These are phyloP conservation scores for Blastobotrys aristatus DNA, from an alignment of 1,139 yeast species.

Conservation along the genomic window DNA sequence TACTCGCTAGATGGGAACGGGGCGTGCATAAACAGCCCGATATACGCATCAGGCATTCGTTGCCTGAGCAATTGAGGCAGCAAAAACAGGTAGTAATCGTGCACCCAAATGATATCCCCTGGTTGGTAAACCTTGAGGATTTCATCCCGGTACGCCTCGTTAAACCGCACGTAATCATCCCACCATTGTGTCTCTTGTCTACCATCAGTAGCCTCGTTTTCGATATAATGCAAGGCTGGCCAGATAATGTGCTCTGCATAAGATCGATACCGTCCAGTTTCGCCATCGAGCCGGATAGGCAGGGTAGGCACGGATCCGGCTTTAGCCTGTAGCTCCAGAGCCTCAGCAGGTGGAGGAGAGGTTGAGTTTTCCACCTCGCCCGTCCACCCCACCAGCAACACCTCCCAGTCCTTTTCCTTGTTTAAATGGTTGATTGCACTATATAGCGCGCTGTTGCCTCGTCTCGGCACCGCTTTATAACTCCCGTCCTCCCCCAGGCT, in stretches of 20 bases:
- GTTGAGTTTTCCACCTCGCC: slow-evolving; percentile 58
- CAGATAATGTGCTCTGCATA: slow-evolving; percentile 89
- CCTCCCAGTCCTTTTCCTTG: slow-evolving; percentile 74
- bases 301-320: slow-evolving; percentile 63
- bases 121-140: slow-evolving; percentile 69
- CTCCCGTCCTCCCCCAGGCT: slow-evolving; percentile 12
- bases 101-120: slow-evolving; percentile 94
- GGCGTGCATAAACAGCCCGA: slow-evolving; percentile 79
- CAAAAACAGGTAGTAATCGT: slow-evolving; percentile 81
- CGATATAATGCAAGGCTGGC: slow-evolving; percentile 93
- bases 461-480: slow-evolving; percentile 33
- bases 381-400: slow-evolving; percentile 90
- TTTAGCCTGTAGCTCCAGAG: neutral
- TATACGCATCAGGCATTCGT: slow-evolving; percentile 73
- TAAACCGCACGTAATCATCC: slow-evolving; percentile 85
- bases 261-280: slow-evolving; percentile 61
- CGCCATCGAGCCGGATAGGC: slow-evolving; percentile 61
- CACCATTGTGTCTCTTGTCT: slow-evolving; percentile 73
- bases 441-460: slow-evolving; percentile 83
- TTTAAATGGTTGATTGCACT: slow-evolving; percentile 62
- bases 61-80: slow-evolving; percentile 82
- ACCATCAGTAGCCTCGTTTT: slow-evolving; percentile 57
- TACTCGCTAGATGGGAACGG: slow-evolving; percentile 91
- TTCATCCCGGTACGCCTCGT: slow-evolving; percentile 82
- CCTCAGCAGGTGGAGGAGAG: neutral